phyloP scores from a whole-genome alignment of 2,329 filamentous ascomycete species.

The Pseudogymnoascus sp. region DNA sequence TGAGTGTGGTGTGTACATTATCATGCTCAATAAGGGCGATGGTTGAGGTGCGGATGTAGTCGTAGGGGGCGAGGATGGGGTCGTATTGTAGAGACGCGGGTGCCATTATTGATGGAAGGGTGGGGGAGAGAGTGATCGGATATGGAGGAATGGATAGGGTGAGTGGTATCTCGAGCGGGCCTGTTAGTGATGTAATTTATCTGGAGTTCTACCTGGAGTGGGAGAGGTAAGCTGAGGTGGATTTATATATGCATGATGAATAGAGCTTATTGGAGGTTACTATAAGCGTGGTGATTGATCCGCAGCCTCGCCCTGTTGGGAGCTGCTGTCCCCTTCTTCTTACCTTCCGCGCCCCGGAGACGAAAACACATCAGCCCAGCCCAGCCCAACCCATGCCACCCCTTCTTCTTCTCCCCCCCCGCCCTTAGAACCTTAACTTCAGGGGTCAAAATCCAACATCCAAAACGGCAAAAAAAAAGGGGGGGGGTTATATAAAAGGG shows the following conservation, averaged over 20 bases:
- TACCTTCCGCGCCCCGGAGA: too few relatives aligned
- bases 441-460: too few relatives aligned
- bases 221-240: not conserved
- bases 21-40: slow-evolving; percentile 20
- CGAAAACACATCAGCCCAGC: too few relatives aligned
- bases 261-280: not conserved
- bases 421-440: too few relatives aligned
- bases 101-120: slow-evolving; percentile 13
- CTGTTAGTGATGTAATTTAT: not conserved
- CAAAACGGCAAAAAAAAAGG: too few relatives aligned
- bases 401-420: too few relatives aligned
- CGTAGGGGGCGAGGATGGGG: slow-evolving; percentile 18
- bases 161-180: not conserved
- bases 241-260: not conserved
- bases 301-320: not conserved
- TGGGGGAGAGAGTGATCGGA: too few relatives aligned
- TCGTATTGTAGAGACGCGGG: slow-evolving; percentile 15
- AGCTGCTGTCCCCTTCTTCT: too few relatives aligned
- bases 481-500: too few relatives aligned
- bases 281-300: not conserved
- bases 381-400: too few relatives aligned
- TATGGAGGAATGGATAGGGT: not conserved
- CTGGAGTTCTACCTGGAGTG: not conserved
- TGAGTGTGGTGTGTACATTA: slow-evolving; percentile 15
- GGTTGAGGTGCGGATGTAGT: slow-evolving; percentile 15